Conservation (phyloP, 192 early-diverging fungal species). For the Dissophora globulifera region DNA sequence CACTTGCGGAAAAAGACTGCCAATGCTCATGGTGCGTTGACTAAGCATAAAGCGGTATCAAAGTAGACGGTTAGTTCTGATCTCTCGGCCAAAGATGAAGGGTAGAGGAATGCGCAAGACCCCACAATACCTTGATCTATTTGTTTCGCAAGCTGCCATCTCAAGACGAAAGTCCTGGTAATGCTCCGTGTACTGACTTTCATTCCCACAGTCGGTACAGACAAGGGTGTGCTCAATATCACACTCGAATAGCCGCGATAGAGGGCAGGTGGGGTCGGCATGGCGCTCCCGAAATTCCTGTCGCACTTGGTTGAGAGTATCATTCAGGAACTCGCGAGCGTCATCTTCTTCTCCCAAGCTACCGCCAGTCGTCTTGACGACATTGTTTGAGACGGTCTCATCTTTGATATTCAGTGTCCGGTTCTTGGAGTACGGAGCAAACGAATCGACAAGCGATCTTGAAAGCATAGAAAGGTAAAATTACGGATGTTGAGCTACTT, state of each 20-base stretch:
- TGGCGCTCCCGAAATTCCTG: slow-evolving; percentile 14
- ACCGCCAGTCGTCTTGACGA: slow-evolving; percentile 20
- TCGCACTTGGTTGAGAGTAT: slow-evolving; percentile 20
- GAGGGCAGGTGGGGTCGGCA: not conserved
- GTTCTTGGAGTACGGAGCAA: not conserved
- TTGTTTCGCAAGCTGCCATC: slow-evolving; percentile 8
- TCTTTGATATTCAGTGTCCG: not conserved
- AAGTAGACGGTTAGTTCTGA: too few relatives aligned
- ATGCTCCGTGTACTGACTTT: slow-evolving; percentile 10
- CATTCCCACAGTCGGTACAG: slow-evolving; percentile 18
- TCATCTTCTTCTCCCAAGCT: slow-evolving; percentile 28
- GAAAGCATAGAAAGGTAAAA: too few relatives aligned
- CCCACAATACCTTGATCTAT: slow-evolving; percentile 9
- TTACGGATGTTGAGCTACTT: too few relatives aligned
- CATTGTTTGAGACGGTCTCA: slow-evolving; percentile 10
- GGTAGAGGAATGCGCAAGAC: too few relatives aligned
- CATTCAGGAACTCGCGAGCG: slow-evolving; percentile 33
- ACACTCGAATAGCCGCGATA: slow-evolving; percentile 23
- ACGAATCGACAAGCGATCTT: slow-evolving; percentile 12
- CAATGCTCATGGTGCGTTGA: slow-evolving; percentile 8
- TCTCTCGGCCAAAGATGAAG: too few relatives aligned
- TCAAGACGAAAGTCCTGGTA: slow-evolving; percentile 30
- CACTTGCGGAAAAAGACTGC: slow-evolving; percentile 14
- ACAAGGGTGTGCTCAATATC: slow-evolving; percentile 14
- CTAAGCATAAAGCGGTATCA: too few relatives aligned